phyloP scores from a whole-genome alignment of 495 filamentous ascomycete genomes.

The Neurospora terricola region DNA sequence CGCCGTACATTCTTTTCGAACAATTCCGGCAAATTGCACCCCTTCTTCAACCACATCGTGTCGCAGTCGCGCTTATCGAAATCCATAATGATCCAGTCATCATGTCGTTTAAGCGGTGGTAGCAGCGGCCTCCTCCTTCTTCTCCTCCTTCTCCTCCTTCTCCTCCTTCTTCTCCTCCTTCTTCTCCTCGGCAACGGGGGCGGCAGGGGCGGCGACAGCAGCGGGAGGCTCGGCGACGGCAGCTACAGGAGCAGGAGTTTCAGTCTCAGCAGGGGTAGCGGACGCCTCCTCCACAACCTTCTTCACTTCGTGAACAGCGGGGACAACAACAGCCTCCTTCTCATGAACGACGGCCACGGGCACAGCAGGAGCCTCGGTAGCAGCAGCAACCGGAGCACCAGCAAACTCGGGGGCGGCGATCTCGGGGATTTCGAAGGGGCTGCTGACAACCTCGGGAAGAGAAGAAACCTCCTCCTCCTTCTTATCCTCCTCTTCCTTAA shows the following conservation, averaged over 20 bases:
- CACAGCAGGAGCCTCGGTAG: constrained; percentile 32
- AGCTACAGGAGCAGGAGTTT: neutral
- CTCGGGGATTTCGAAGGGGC: neutral
- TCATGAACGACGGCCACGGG: constrained; percentile 7
- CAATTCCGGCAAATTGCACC: neutral
- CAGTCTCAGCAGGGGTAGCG: constrained; percentile 3
- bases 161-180: constrained; percentile 17
- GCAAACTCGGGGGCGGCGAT: constrained; percentile 1
- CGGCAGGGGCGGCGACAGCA: neutral
- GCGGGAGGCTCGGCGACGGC: neutral
- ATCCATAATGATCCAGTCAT: neutral
- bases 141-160: no score
- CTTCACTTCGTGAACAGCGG: neutral
- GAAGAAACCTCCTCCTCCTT: constrained; percentile 37
- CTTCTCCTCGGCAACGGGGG: constrained; percentile 7
- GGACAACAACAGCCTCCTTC: constrained; percentile 8
- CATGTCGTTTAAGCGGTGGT: constrained; percentile 2
- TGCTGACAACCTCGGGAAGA: constrained; percentile 9
- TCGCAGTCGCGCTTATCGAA: neutral
- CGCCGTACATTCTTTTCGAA: neutral
- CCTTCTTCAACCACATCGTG: neutral
- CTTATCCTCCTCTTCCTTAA: constrained; percentile 22
- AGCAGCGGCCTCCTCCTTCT: constrained; percentile 7
- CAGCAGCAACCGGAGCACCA: constrained; percentile 53
- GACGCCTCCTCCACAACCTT: constrained; percentile 4